Evolutionary conservation across 257 asterid genomes (phyloP), one percentile per base, ranked within the genome.

Genomic region (Ophiorrhiza pumila): DNA sequence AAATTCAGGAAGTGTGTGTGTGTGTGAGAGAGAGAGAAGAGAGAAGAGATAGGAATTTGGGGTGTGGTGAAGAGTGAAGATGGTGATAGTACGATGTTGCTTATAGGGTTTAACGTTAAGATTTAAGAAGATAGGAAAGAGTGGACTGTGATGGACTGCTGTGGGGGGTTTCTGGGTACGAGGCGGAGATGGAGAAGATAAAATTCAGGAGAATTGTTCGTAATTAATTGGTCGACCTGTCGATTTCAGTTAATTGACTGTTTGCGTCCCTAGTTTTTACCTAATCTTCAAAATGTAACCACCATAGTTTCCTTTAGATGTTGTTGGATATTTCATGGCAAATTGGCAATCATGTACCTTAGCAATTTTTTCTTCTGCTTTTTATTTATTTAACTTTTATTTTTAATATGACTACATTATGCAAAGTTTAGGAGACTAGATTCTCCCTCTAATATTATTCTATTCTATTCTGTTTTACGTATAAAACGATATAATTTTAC

Each of bases 41-140:
- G 64, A 41, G 46, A 27, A 71, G 22, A 37, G 72, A 37, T 18
- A 47, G 62, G 13, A 57, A 9, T 34, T n/a, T 39, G 18, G 34
- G 65, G 2, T 22, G 22, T 69, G 56, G 70, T 13, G 64, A 43
- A 62, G 39, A 18, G 47, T 11, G 53, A 34, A 23, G 13, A 34
- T 4, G 53, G 42, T 13, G 57, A 34, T 32, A 25, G 78, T 63
- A 59, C 27, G 60, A 6, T 34, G 57, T 18, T 57, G 53, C 2
- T 22, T 53, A 11, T 34, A 69, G 85, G 76, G 79, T 62, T 65
- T 65, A 77, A 73, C 35, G 68, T n/a, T n/a, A 41, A 69, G 62
- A n/a, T n/a, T n/a, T n/a, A n/a, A n/a, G 57, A 56, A 31, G 78
- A 41, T 35, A 39, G 20, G 9, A 17, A 22, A 27, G 3, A 18